A percentile compares a stretch with the other conserved stretches of the same genome.
These are phyloP conservation scores for Fusarium papillatum DNA, from an alignment of 2,329 filamentous ascomycete genomes.

Conservation along the genomic window DNA sequence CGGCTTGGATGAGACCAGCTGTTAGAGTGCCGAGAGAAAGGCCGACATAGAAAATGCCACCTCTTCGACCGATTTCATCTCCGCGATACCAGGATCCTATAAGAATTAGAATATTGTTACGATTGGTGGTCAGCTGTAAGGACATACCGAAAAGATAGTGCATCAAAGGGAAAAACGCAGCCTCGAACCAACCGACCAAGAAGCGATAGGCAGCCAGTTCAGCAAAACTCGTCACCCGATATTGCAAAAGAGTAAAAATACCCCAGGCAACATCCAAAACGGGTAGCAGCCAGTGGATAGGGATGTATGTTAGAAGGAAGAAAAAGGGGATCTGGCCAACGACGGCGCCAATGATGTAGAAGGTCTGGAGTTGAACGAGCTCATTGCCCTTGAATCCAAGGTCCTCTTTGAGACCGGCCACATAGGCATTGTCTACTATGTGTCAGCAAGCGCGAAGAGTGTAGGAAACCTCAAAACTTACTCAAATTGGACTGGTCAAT, in stretches of 20 bases:
- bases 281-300: slow-evolving; percentile 65
- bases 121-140: neutral
- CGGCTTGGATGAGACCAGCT: slow-evolving; percentile 63
- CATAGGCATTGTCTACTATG: slow-evolving; percentile 65
- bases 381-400: slow-evolving; percentile 65
- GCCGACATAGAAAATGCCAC: slow-evolving; percentile 64
- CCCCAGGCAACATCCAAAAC: slow-evolving; percentile 67
- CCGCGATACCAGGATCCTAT: slow-evolving; percentile 63
- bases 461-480: neutral
- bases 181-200: slow-evolving; percentile 66
- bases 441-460: neutral
- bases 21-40: slow-evolving; percentile 65
- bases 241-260: slow-evolving; percentile 69
- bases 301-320: slow-evolving; percentile 60
- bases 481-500: slow-evolving; percentile 44
- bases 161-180: slow-evolving; percentile 56
- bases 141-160: slow-evolving; percentile 49
- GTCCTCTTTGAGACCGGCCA: slow-evolving; percentile 66
- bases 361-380: slow-evolving; percentile 67
- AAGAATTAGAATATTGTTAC: neutral
- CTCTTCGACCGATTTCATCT: slow-evolving; percentile 61
- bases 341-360: slow-evolving; percentile 62
- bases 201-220: slow-evolving; percentile 68
- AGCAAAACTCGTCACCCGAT: slow-evolving; percentile 60
- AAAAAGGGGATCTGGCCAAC: slow-evolving; percentile 65